These are phyloP conservation scores for Aspergillus persii DNA, from an alignment of 2,329 filamentous ascomycete genomes.

Conservation along the genomic window DNA sequence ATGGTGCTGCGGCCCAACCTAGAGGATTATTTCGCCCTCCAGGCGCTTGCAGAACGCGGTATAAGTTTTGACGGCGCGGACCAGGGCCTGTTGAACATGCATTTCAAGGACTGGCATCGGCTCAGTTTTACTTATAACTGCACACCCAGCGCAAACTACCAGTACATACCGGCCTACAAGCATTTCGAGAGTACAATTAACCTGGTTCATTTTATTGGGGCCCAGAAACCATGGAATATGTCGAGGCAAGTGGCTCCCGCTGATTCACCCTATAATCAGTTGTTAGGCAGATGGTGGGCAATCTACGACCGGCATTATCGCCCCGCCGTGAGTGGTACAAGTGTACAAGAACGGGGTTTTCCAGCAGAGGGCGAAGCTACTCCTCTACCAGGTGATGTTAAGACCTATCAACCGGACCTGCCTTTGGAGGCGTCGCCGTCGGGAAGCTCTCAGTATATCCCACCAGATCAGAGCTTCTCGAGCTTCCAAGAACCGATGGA, in stretches of 20 bases:
- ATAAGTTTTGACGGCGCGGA: conserved; percentile 97
- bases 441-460: background rate
- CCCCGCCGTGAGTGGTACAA: conserved; percentile 21
- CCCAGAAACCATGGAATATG: conserved; percentile 82
- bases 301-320: conserved; percentile 87
- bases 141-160: conserved; percentile 93
- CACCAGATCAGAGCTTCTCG: background rate
- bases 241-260: conserved; percentile 41
- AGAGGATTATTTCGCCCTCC: conserved; percentile 82
- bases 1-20: conserved; percentile 87
- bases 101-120: conserved; percentile 83
- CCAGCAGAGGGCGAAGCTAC: background rate
- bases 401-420: background rate
- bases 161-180: conserved; percentile 91
- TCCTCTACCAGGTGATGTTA: background rate
- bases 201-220: conserved; percentile 91
- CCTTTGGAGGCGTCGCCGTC: background rate
- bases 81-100: conserved; percentile 91
- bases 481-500: background rate
- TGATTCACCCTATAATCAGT: conserved; percentile 67
- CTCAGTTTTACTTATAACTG: conserved; percentile 96
- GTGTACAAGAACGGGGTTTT: background rate
- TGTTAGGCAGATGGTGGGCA: conserved; percentile 88
- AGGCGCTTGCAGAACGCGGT: conserved; percentile 77
- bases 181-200: conserved; percentile 89